Base-by-base conservation (phyloP, 2,329 filamentous ascomycete species). In the Metarhizium album region DNA sequence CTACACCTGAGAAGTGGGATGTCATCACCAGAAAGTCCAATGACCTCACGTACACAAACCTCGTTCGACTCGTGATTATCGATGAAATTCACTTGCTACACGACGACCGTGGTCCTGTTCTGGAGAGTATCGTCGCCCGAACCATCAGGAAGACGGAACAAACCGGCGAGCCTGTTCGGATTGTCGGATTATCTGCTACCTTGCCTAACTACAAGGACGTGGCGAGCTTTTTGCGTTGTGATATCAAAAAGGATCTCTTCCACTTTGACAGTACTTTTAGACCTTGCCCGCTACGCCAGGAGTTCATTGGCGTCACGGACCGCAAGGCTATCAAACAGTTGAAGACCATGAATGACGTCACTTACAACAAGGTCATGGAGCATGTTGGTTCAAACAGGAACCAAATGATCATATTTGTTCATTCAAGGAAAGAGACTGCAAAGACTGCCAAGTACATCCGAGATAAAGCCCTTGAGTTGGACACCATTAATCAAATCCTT, bases 271-370 rank as follows among this genome's bases (percentile, higher is more conserved):
- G 87, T 42, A 90, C 90, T 3, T 98, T 84, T 74, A 80, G 93
- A 59, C 94, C 93, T 54, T 98, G 93, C 65, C 93, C 93, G 2
- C 70, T 98, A 59, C 90, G 88, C 60, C 93, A 98, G 65, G 94
- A 98, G 67, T 98, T 97, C 63, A 88, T 98, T 58, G 93, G 93
- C 49, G 87, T 98, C 42, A 96, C 91, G 0, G 93, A 98, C 59
- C 94, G 93, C 72, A 97, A 97, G 67, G 87, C 93, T 5, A 98
- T 98, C 71, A 98, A 97, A 70, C 93, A 98, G 67, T 74, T 98
- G 50, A 96, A 97, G 76, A 94, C 87, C 1, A 98, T 98, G 93
- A 98, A 98, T 63, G 93, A 98, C 60, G 90, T 98, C 50, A 96
- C 90, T 52, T 98, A 98, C 68, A 94, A 84, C 57, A 98, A 98